Evolutionary conservation across 345 rosid genomes (phyloP), one percentile per base, ranked within the genome.

Genomic region (Erysimum cheiranthoides): DNA sequence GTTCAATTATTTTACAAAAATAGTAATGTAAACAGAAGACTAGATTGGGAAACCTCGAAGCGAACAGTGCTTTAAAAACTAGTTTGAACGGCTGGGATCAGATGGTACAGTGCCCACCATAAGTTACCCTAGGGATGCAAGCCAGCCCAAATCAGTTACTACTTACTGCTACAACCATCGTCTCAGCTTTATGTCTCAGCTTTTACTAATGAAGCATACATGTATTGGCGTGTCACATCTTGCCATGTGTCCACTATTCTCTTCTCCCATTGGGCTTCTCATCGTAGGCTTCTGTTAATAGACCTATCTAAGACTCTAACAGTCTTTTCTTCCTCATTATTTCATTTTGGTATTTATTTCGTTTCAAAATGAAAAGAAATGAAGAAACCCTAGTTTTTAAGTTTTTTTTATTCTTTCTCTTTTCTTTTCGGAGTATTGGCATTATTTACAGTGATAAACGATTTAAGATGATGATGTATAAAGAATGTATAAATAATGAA

Each of bases 171-270:
- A 68, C 74, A 75, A 68, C 79, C 70, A 75, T 75, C 69, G 74
- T 68, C 56, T 75, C 79, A 75, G 74, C 74, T 61, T 75, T 54
- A 57, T 58, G 66, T 74, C 66, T n/a, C 78, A 66, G 73, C 71
- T 66, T 74, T 75, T 60, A 68, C 79, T 60, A 49, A 60, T 60
- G 68, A 75, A 40, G 61, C 35, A 67, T 68, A 75, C 74, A 40
- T 40, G 28, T 40, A 9, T 31, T 51, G 12, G 31, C 69, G 6
- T 40, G 8, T 68, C 74, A 68, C 66, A 50, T 42, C 63, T 68
- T n/a, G 66, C 54, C 68, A 59, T 61, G 45, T 58, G 25, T 60
- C 61, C 73, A 67, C 73, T 36, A 36, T 50, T 58, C 60, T 74
- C 52, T 66, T 47, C 51, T 36, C 32, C 47, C 5, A 66, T 49